phyloP scores from a whole-genome alignment of 2,329 filamentous ascomycete species.

The Thyridium curvatum region DNA sequence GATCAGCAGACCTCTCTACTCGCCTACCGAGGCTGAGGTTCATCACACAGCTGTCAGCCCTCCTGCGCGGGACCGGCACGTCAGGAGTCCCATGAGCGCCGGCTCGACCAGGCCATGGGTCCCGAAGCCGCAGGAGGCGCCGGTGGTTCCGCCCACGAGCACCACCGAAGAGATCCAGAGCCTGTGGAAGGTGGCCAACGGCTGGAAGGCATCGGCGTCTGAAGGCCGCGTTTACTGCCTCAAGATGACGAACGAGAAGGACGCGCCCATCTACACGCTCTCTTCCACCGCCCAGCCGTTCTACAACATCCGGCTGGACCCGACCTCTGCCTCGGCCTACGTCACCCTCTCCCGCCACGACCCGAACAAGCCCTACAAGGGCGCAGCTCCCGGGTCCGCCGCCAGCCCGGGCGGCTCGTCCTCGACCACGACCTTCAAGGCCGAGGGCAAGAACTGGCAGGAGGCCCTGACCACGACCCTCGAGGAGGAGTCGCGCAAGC shows the following conservation, averaged over 20 bases:
- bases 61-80: not conserved
- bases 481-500: slow-evolving; percentile 45
- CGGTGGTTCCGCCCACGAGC: slow-evolving; percentile 41
- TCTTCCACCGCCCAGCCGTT: slow-evolving; percentile 57
- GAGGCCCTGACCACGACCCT: slow-evolving; percentile 53
- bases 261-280: slow-evolving; percentile 61
- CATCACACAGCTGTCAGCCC: not conserved
- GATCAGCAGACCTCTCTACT: slow-evolving; percentile 61
- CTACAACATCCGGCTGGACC: slow-evolving; percentile 59
- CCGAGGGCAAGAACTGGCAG: slow-evolving; percentile 45
- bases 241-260: slow-evolving; percentile 46
- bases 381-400: slow-evolving; percentile 16
- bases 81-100: slow-evolving; percentile 3
- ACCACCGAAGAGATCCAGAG: slow-evolving; percentile 56
- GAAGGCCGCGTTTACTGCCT: slow-evolving; percentile 56
- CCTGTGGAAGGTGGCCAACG: slow-evolving; percentile 65
- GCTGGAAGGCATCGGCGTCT: slow-evolving; percentile 55
- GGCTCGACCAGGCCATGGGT: slow-evolving; percentile 12
- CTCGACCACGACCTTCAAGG: slow-evolving; percentile 30
- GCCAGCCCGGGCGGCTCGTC: slow-evolving; percentile 40
- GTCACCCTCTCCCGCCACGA: slow-evolving; percentile 54
- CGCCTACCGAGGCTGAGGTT: slow-evolving; percentile 12
- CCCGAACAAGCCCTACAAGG: slow-evolving; percentile 50
- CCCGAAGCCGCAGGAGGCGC: slow-evolving; percentile 29
- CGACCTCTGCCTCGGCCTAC: slow-evolving; percentile 56